Evolutionary conservation across 225 moss, liverwort and hornwort genomes (phyloP).

Genomic region (Anthoceros angustus): DNA sequence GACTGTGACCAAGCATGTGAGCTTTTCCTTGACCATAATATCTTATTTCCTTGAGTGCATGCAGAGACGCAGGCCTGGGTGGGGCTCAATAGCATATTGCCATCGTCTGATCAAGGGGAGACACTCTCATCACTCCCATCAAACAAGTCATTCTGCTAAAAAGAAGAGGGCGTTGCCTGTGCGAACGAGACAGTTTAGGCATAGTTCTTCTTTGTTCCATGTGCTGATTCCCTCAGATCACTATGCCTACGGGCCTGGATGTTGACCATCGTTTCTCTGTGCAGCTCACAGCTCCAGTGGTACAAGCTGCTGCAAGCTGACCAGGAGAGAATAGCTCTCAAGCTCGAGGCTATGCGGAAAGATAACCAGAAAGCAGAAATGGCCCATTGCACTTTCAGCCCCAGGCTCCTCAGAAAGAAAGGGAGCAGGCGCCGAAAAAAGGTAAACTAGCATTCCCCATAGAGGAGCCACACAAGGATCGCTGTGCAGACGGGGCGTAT

Average conservation of each 20-base stretch:
- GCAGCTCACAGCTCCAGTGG: neutral
- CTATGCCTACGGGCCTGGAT: neutral
- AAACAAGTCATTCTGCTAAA: neutral
- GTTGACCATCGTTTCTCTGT: neutral
- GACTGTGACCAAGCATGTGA: no score
- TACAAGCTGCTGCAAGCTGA: neutral
- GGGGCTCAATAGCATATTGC: neutral
- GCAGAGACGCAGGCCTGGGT: slow-evolving; percentile 2
- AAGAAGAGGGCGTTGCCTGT: neutral
- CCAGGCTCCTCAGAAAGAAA: neutral
- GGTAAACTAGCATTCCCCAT: neutral
- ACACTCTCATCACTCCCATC: neutral
- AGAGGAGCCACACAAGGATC: no score
- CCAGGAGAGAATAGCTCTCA: neutral
- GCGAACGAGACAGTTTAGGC: neutral
- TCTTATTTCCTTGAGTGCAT: neutral
- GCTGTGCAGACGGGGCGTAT: no score
- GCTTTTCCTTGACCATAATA: neutral
- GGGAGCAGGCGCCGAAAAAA: neutral
- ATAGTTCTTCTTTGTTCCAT: neutral
- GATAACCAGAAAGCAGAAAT: neutral
- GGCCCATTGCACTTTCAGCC: slow-evolving; percentile 1
- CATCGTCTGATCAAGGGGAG: neutral
- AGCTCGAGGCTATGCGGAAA: neutral
- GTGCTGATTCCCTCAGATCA: neutral